A percentile compares a stretch with the other conserved stretches of the same genome.
These are phyloP conservation scores for Oenanthe sinensis DNA, from an alignment of 129 eudicot genomes.

Conservation along the genomic window DNA sequence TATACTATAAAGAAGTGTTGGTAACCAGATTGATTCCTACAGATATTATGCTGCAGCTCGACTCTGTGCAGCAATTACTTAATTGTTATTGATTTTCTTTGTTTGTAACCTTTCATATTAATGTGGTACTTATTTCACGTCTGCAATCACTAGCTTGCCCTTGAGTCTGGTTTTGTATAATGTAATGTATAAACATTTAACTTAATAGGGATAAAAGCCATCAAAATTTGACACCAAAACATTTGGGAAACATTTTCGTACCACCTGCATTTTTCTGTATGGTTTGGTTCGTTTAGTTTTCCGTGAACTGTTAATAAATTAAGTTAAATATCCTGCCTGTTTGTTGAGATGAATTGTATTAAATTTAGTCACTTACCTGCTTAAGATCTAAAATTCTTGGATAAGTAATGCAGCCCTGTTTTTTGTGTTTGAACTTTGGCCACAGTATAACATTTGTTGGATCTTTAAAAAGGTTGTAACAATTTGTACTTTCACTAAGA, in stretches of 20 bases:
- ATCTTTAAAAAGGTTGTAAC: background rate
- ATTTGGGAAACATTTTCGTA: background rate
- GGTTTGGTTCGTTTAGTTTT: background rate
- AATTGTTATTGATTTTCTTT: conserved; percentile 1
- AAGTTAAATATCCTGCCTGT: background rate
- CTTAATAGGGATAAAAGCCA: background rate
- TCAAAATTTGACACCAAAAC: background rate
- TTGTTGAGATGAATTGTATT: background rate
- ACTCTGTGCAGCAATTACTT: background rate
- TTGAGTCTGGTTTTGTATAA: background rate
- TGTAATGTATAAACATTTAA: too few species aligned
- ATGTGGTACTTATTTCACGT: background rate
- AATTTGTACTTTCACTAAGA: background rate
- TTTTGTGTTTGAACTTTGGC: background rate
- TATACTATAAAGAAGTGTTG: background rate
- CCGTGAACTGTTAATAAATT: background rate
- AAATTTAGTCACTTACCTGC: background rate
- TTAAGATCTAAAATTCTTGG: background rate
- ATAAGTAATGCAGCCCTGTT: background rate
- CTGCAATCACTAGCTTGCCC: background rate
- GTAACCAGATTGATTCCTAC: background rate
- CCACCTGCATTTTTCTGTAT: background rate
- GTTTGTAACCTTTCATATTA: background rate
- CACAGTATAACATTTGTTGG: background rate
- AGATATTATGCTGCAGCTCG: background rate